These are phyloP conservation scores for Hyaloscypha finlandica DNA, from an alignment of 495 filamentous ascomycete genomes.

Conservation along the genomic window DNA sequence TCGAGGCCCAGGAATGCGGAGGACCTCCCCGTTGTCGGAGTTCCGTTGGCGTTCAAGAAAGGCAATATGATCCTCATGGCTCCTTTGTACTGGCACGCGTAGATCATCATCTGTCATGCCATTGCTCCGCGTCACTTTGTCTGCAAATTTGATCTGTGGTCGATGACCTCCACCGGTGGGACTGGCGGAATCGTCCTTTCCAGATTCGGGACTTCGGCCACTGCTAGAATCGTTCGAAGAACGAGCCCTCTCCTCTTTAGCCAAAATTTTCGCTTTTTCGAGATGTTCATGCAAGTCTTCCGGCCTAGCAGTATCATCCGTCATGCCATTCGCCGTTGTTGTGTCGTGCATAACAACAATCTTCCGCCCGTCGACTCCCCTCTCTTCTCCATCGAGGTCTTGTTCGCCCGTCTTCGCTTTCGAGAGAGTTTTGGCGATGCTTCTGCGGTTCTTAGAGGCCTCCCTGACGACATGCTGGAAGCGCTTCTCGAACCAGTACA, in stretches of 20 bases:
- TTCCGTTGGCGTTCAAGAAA: conserved; percentile 85
- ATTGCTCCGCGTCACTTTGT: conserved; percentile 55
- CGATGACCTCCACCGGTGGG: not conserved
- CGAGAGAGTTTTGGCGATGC: conserved; percentile 53
- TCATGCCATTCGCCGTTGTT: conserved; percentile 30
- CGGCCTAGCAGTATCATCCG: conserved; percentile 16
- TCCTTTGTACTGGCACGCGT: conserved; percentile 54
- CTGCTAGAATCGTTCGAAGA: conserved; percentile 14
- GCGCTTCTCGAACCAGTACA: conserved; percentile 97
- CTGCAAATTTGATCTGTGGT: conserved; percentile 59
- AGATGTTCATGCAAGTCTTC: conserved; percentile 10
- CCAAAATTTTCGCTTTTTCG: conserved; percentile 9
- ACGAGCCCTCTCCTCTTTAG: conserved; percentile 31
- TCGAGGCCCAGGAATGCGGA: conserved; percentile 84
- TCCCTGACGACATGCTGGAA: conserved; percentile 75
- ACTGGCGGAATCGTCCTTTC: not conserved
- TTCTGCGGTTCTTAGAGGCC: conserved; percentile 43
- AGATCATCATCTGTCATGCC: conserved; percentile 38
- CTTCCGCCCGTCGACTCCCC: conserved; percentile 67
- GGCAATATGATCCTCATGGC: conserved; percentile 77
- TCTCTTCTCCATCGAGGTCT: conserved; percentile 55
- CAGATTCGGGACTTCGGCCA: conserved; percentile 3
- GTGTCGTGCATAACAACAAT: conserved; percentile 73
- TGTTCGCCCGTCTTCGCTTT: conserved; percentile 47
- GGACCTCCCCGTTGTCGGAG: conserved; percentile 64